Base-by-base conservation (phyloP, 345 rosid species). In the Odontarrhena argentea region DNA sequence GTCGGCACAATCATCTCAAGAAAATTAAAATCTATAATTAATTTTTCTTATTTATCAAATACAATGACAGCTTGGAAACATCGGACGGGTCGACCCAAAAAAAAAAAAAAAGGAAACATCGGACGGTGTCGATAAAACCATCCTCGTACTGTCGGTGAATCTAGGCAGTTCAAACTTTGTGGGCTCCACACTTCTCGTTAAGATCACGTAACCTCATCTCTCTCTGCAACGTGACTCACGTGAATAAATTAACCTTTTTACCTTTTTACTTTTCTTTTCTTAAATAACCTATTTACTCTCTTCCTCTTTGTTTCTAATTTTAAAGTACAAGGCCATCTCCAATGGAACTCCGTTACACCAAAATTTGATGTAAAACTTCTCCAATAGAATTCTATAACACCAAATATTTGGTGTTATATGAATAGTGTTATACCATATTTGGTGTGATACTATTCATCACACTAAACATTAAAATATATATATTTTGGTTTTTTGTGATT, bases 61-160 rank as follows among this genome's bases (percentile, higher is more conserved):
- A 65, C 60, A 55, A 64, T 71, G 76, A 63, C 67, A 74, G 63
- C 55, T 35, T 12, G 58, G 75, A 67, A 77, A 71, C 79, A 80
- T 80, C 83, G 75, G 75, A 80, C 79, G 79, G 79, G 72, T 45
- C 69, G 40, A 63, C 66, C 66, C 41, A 56, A 60, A 79, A 18
- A 18, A 18, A 18, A 18, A 18, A 18, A 18, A 18, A 18, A 18
- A 18, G 58, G 75, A 67, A 77, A 71, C 79, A 80, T 80, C 83
- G 75, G 75, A 80, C 79, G 79, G 79, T 80, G 72, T 45, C 69
- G 40, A 63, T 69, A 46, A 56, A 60, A 79, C 73, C 71, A 55
- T 60, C 74, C 71, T 67, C 41, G 69, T 68, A 74, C 53, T 44
- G 58, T 74, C 63, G 67, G 63, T 56, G 49, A 72, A 65, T 72